Base-by-base conservation (phyloP, 2,329 filamentous ascomycete species). In the Phaeosphaeriaceae sp. region DNA sequence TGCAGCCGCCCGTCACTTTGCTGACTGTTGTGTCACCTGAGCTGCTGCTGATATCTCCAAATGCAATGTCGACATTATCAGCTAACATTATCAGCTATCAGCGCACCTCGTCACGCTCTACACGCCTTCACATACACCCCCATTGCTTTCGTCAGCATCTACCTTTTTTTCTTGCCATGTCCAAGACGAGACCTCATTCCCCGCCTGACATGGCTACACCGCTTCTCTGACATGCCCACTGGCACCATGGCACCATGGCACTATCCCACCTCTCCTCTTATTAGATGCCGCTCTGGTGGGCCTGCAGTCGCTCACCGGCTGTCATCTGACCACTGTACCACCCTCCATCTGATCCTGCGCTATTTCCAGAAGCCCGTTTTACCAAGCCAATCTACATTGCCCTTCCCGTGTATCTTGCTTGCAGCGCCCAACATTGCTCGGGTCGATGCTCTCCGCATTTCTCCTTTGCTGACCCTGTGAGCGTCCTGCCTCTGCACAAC, bases 301-400 rank as follows among this genome's bases (percentile, higher is more conserved):
- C 47, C 46, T 36, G 43, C 32, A 28, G 49, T 45, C 38, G 42
- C 32, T 54, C 50, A 56, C 56, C 43, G 12, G 20, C 35, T 43
- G 60, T 71, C 68, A 70, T 69, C 62, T 71, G 69, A 72, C 61
- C 50, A 43, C 61, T 40, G 23, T 26, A 2, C 23, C 11, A 8
- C 6, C 23, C n/a, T n/a, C 53, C 36, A 26, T 26, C 23, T 42
- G 36, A 54, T 34, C 38, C 48, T 46, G 44, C 48, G 46, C 50
- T 46, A 46, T 37, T 46, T 44, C 48, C 41, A 41, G 52, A 38
- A 37, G 39, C 52, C 52, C 48, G 54, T 60, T 64, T 60, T 51
- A 60, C 45, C 49, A 44, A 56, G 16, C 35, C 41, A 45, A 44
- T 46, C 42, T 42, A 18, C 35, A n/a, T 11, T 38, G 35, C 18